phyloP scores from a whole-genome alignment of 495 filamentous ascomycete genomes.

The Aspergillus conjunctus region DNA sequence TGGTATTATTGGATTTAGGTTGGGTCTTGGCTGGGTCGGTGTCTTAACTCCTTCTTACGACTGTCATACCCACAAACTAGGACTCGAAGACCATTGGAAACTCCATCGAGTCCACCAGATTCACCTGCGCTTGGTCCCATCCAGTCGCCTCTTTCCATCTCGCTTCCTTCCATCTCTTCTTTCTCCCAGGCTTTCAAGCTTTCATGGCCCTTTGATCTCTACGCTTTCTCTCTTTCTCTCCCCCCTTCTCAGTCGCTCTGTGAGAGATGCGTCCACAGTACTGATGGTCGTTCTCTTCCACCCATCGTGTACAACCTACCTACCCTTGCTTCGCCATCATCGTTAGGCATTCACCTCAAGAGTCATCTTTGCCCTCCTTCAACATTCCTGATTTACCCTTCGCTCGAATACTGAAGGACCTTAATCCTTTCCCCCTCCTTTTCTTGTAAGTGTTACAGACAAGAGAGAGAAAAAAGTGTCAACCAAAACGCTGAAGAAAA shows the following conservation, averaged over 20 bases:
- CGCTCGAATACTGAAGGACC: conserved; percentile 15
- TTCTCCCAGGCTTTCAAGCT: conserved; percentile 5
- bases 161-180: conserved; percentile 11
- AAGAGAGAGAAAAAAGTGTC: conserved; percentile 9
- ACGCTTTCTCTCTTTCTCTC: neutral
- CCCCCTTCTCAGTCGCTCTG: conserved; percentile 13
- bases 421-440: conserved; percentile 3
- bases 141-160: conserved; percentile 10
- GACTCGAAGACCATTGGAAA: conserved; percentile 21
- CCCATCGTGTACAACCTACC: conserved; percentile 26
- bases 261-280: conserved; percentile 27
- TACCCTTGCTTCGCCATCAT: conserved; percentile 32
- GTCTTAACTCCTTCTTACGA: conserved; percentile 13
- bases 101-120: conserved; percentile 27
- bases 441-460: conserved; percentile 22
- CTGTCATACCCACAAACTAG: conserved; percentile 31
- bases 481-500: conserved; percentile 3
- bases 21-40: conserved; percentile 29
- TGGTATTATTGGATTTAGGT: conserved; percentile 23
- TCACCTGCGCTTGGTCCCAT: neutral
- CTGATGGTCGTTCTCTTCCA: conserved; percentile 29
- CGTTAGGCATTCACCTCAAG: conserved; percentile 27
- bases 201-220: conserved; percentile 1
- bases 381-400: conserved; percentile 21
- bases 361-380: conserved; percentile 23